phyloP scores from a whole-genome alignment of 2,329 filamentous ascomycete genomes.

The Trichoderma atrobrunneum region DNA sequence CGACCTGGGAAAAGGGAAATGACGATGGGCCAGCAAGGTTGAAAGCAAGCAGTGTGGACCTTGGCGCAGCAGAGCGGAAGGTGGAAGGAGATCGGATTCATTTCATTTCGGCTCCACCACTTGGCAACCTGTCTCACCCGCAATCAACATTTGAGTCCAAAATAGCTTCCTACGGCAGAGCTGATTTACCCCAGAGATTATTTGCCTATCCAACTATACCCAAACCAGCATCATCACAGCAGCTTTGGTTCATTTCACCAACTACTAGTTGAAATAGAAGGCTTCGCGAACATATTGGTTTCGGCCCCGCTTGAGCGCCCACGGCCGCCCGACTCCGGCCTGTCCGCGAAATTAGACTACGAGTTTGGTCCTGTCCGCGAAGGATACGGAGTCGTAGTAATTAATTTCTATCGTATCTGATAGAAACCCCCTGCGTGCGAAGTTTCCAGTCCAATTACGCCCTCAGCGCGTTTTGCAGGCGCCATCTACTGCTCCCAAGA shows the following conservation, averaged over 20 bases:
- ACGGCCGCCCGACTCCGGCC: slow-evolving; percentile 15
- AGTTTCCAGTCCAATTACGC: slow-evolving; percentile 6
- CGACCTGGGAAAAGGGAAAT: not conserved
- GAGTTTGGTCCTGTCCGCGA: slow-evolving; percentile 5
- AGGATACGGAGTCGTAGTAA: slow-evolving; percentile 1
- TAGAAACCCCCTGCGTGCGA: slow-evolving; percentile 17
- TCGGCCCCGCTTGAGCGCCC: slow-evolving; percentile 1
- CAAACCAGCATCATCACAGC: slow-evolving; percentile 15
- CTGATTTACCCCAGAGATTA: slow-evolving; percentile 13
- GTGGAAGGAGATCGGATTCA: slow-evolving; percentile 11
- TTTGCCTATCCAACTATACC: slow-evolving; percentile 9
- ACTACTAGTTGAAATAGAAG: slow-evolving; percentile 12
- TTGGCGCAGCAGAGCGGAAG: slow-evolving; percentile 10
- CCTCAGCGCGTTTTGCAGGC: not conserved
- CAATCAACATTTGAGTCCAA: slow-evolving; percentile 5
- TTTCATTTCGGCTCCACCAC: slow-evolving; percentile 16
- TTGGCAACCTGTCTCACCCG: not conserved
- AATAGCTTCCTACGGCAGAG: not conserved
- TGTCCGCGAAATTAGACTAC: slow-evolving; percentile 24
- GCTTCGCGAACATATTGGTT: not conserved
- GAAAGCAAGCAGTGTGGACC: slow-evolving; percentile 11
- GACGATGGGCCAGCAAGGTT: slow-evolving; percentile 5
- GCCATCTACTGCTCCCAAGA: not conserved
- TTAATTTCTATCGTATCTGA: slow-evolving; percentile 17
- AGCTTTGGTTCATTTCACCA: slow-evolving; percentile 2